Evolutionary conservation across 305 asterid species (phyloP), one percentile per base, ranked within the genome.

Genomic region (Fraxinus angustifolia): DNA sequence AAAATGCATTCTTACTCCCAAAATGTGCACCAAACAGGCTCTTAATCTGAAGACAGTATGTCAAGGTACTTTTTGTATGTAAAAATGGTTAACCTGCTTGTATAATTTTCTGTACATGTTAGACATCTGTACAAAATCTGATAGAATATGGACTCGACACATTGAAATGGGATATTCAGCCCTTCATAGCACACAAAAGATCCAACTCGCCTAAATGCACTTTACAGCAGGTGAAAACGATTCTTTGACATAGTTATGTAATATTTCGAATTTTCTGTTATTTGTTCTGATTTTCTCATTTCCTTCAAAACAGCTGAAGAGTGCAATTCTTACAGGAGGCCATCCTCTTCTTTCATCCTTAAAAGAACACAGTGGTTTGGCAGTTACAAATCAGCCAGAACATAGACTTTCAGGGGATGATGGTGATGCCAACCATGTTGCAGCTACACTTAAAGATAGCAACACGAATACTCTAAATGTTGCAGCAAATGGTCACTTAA

Each of bases 141-240:
- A 83, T 85, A 78, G 40, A 79, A 76, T 81, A 85, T 88, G 89
- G 84, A 75, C 81, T 87, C 30, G 88, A 87, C 82, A 83, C 88
- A 84, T 77, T 78, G 73, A 90, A 90, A 83, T 90, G 93, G 97
- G 97, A 93, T 88, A 82, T 93, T 82, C 84, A 82, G 83, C 87
- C 97, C 65, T 95, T 93, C 87, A 83, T 92, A 67, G 67, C 56
- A 78, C 87, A 87, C 58, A 93, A 93, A 83, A 92, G 91, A 73
- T 88, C 88, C 36, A 76, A 71, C 76, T 83, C 88, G 83, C 84
- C 90, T 21, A 80, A 81, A 65, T 78, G 36, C 87, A 79, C 87
- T 72, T 84, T 93, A 73, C 87, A 85, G 81, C 82, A 90, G 94
- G 97, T 94, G 87, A 83, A 79, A 53, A 14, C 50, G 36, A 23